A percentile compares a stretch with the other conserved stretches of the same genome.
Conservation (phyloP, 1,139 yeast species). For the Candida glucosophila region DNA sequence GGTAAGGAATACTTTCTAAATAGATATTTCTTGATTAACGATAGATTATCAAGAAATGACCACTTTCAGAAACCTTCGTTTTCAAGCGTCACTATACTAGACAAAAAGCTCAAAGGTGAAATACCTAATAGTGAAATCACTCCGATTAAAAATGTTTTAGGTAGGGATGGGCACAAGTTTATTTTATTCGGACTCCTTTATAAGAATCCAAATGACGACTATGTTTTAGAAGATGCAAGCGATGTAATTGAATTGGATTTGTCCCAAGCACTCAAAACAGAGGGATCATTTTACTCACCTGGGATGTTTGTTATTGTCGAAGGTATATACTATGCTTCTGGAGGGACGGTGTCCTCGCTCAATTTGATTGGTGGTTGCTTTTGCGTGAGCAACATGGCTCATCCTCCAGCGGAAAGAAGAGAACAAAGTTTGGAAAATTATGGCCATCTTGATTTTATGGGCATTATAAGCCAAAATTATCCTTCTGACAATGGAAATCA, state of each 20-base stretch:
- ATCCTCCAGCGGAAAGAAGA: slow-evolving; percentile 83
- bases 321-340: slow-evolving; percentile 71
- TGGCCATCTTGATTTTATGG: slow-evolving; percentile 75
- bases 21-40: slow-evolving; percentile 55
- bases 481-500: slow-evolving; percentile 17
- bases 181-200: slow-evolving; percentile 70
- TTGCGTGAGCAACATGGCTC: slow-evolving; percentile 69
- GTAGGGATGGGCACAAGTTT: slow-evolving; percentile 73
- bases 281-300: slow-evolving; percentile 62
- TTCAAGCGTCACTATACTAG: slow-evolving; percentile 24
- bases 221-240: slow-evolving; percentile 73
- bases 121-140: slow-evolving; percentile 44
- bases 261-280: slow-evolving; percentile 54
- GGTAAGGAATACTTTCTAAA: slow-evolving; percentile 21
- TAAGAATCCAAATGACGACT: slow-evolving; percentile 56
- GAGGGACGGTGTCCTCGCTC: slow-evolving; percentile 25
- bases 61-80: slow-evolving; percentile 49
- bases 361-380: slow-evolving; percentile 43
- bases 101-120: too few species aligned
- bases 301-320: slow-evolving; percentile 81
- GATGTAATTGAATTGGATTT: slow-evolving; percentile 71
- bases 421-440: slow-evolving; percentile 56
- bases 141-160: slow-evolving; percentile 72
- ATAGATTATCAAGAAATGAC: slow-evolving; percentile 69
- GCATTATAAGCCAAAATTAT: slow-evolving; percentile 42